phyloP scores from a whole-genome alignment of 495 filamentous ascomycete genomes.

The Paragyromitra xinjiangensis region DNA sequence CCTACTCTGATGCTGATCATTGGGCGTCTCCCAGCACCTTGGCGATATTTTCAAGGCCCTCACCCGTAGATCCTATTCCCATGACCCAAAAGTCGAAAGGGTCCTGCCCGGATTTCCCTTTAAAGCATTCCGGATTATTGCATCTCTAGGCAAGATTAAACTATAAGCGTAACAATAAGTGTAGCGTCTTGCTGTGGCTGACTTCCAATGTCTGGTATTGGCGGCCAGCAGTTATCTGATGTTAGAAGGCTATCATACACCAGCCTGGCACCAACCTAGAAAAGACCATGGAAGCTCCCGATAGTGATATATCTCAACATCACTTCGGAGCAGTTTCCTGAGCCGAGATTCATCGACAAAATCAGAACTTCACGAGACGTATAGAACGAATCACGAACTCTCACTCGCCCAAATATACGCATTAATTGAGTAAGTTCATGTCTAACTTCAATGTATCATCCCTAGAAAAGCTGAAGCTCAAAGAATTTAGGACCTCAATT shows the following conservation, averaged over 20 bases:
- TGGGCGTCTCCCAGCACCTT: constrained; percentile 17
- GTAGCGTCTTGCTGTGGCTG: constrained; percentile 5
- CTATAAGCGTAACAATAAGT: background rate
- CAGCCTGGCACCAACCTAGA: background rate
- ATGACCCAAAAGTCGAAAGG: background rate
- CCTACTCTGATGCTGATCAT: constrained; percentile 22
- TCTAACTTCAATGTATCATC: background rate
- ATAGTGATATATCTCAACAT: background rate
- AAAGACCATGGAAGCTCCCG: constrained; percentile 10
- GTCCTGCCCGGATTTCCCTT: background rate
- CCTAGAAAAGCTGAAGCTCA: background rate
- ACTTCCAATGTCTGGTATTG: constrained; percentile 13
- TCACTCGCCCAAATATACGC: constrained; percentile 9
- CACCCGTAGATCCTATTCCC: background rate
- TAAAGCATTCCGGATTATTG: background rate
- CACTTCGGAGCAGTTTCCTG: background rate
- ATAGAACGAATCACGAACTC: constrained; percentile 6
- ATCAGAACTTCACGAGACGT: background rate
- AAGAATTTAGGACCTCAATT: background rate
- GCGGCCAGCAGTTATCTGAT: constrained; percentile 1
- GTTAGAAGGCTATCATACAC: constrained; percentile 9
- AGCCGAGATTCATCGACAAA: background rate
- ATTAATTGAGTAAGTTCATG: background rate
- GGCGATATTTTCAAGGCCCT: constrained; percentile 13
- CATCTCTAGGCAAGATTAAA: background rate